These are phyloP conservation scores for Hypoxylon subgilvum DNA, from an alignment of 495 filamentous ascomycete genomes.

Conservation along the genomic window DNA sequence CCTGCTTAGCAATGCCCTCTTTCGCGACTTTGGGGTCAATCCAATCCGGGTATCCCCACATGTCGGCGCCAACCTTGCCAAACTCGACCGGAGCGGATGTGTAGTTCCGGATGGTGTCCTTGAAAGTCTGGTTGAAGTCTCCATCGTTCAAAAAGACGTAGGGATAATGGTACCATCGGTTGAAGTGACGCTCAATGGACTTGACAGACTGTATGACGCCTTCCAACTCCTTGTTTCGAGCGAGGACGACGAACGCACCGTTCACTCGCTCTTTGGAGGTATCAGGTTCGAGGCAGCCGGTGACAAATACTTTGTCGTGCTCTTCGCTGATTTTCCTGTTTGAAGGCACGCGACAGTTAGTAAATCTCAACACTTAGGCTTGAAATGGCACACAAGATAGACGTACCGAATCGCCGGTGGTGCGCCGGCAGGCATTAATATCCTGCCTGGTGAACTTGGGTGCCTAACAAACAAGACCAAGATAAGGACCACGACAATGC, in stretches of 20 bases:
- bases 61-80: constrained; percentile 85
- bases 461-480: constrained; percentile 88
- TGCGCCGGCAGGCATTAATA: constrained; percentile 86
- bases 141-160: constrained; percentile 99
- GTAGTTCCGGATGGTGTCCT: constrained; percentile 85
- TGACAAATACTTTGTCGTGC: constrained; percentile 94
- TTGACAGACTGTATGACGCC: constrained; percentile 96
- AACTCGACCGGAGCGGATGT: constrained; percentile 87
- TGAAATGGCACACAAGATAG: constrained; percentile 9
- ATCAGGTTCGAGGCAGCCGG: constrained; percentile 79
- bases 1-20: constrained; percentile 94
- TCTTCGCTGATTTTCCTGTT: constrained; percentile 94
- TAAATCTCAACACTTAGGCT: background rate
- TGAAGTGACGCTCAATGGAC: constrained; percentile 98
- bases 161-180: constrained; percentile 97
- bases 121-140: constrained; percentile 93
- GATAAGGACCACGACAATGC: constrained; percentile 89
- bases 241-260: constrained; percentile 93
- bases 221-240: constrained; percentile 93
- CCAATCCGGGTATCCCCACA: constrained; percentile 99
- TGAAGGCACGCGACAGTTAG: background rate
- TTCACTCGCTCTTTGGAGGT: constrained; percentile 75
- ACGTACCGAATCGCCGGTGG: constrained; percentile 89
- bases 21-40: constrained; percentile 89
- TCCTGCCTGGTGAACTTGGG: constrained; percentile 79